Conservation (phyloP, 768 basidiomycete genomes). For the Dictyophora rubrovolvata region DNA sequence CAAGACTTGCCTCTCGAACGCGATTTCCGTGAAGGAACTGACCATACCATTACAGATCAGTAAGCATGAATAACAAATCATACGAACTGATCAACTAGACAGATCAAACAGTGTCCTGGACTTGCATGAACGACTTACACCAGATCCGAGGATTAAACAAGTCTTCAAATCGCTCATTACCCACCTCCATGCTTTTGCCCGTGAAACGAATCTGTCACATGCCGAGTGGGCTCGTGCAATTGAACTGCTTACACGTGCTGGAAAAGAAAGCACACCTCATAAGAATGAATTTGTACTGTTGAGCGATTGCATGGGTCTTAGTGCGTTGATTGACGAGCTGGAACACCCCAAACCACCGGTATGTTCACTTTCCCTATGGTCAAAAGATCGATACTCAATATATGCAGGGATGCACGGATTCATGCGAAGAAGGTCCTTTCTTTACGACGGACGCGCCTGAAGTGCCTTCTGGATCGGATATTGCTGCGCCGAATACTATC, state of each 20-base stretch:
- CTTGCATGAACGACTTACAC: constrained; percentile 20
- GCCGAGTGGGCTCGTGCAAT: constrained; percentile 28
- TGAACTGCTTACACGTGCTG: constrained; percentile 28
- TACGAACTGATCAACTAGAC: not conserved
- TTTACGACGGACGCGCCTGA: constrained; percentile 23
- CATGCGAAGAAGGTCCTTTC: constrained; percentile 28
- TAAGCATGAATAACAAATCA: not conserved
- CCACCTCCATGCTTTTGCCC: constrained; percentile 28
- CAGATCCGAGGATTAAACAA: constrained; percentile 21
- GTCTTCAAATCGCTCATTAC: constrained; percentile 23
- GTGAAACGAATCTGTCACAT: constrained; percentile 27
- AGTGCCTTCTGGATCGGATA: constrained; percentile 19
- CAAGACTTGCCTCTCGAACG: constrained; percentile 24
- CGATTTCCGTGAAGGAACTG: constrained; percentile 24
- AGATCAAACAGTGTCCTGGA: constrained; percentile 15
- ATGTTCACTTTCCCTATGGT: not conserved
- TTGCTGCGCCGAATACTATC: constrained; percentile 16
- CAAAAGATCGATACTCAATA: not conserved
- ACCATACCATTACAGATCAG: constrained; percentile 27
- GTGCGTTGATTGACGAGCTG: constrained; percentile 28
- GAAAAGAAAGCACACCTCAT: constrained; percentile 28
- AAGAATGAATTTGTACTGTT: constrained; percentile 32
- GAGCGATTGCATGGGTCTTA: constrained; percentile 29
- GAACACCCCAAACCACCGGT: constrained; percentile 25
- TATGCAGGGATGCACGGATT: constrained; percentile 21